phyloP scores from a whole-genome alignment of 306 rosid genomes.

The Trichosanthes cucumerina region DNA sequence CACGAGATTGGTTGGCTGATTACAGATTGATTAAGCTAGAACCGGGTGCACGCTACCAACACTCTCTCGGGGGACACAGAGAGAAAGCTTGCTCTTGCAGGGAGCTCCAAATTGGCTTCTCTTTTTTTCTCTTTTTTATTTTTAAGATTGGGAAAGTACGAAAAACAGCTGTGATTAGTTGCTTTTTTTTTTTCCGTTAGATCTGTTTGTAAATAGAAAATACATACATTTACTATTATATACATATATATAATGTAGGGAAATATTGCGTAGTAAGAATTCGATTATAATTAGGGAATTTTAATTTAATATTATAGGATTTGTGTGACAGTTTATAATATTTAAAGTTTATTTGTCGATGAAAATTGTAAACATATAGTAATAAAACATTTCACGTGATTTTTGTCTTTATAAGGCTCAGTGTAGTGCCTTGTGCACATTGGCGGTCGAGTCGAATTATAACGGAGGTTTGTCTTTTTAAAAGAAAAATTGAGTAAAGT shows the following conservation, averaged over 20 bases:
- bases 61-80: not conserved
- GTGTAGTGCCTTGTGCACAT: not conserved
- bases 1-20: not conserved
- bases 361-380: not conserved
- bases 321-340: not conserved
- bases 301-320: not conserved
- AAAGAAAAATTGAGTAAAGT: not conserved
- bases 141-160: not conserved
- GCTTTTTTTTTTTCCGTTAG: not conserved
- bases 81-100: not conserved
- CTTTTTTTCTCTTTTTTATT: not conserved
- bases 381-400: not conserved
- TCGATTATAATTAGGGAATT: not conserved
- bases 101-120: not conserved
- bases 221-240: not conserved
- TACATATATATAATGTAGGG: not conserved
- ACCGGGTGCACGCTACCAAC: not conserved
- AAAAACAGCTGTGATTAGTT: constrained; percentile 6
- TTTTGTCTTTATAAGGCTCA: not conserved
- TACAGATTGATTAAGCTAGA: not conserved
- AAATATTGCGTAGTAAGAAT: not conserved
- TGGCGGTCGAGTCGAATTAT: not conserved
- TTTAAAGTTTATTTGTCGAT: not conserved
- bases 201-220: not conserved
- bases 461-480: not conserved